These are phyloP conservation scores for Flueggea neowawraea DNA, from an alignment of 441 rosid species.

Conservation along the genomic window DNA sequence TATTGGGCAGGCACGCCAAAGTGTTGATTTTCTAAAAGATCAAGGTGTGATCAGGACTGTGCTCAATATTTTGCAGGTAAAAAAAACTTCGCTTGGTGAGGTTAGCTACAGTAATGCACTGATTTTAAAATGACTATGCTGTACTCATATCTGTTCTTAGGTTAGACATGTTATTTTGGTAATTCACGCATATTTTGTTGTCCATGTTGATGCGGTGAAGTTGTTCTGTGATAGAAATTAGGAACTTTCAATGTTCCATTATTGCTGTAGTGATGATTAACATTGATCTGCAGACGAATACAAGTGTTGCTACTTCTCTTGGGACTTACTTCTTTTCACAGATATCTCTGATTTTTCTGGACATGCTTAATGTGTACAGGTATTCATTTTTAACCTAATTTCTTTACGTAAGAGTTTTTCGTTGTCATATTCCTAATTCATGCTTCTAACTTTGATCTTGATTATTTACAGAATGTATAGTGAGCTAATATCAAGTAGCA, in stretches of 20 bases:
- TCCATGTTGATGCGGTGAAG: too few relatives aligned
- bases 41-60: conserved; percentile 90
- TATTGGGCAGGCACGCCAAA: conserved; percentile 97
- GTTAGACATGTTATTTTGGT: neutral
- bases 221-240: too few relatives aligned
- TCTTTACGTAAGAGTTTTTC: neutral
- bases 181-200: neutral
- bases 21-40: conserved; percentile 95
- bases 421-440: neutral
- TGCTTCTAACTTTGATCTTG: neutral
- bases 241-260: neutral
- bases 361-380: conserved; percentile 99
- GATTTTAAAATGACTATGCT: neutral
- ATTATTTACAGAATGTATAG: conserved; percentile 91
- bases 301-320: conserved; percentile 94
- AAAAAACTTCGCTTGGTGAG: neutral
- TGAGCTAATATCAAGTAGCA: conserved; percentile 95
- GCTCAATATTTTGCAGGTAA: conserved; percentile 95
- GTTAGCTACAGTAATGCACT: neutral
- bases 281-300: conserved; percentile 78
- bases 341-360: conserved; percentile 91
- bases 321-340: conserved; percentile 94
- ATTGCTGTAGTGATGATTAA: neutral
- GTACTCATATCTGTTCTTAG: neutral
- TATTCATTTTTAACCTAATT: conserved; percentile 18